A percentile compares a stretch with the other conserved stretches of the same genome.
phyloP scores from a whole-genome alignment of 805 yeast species.

The Pichia occidentalis region DNA sequence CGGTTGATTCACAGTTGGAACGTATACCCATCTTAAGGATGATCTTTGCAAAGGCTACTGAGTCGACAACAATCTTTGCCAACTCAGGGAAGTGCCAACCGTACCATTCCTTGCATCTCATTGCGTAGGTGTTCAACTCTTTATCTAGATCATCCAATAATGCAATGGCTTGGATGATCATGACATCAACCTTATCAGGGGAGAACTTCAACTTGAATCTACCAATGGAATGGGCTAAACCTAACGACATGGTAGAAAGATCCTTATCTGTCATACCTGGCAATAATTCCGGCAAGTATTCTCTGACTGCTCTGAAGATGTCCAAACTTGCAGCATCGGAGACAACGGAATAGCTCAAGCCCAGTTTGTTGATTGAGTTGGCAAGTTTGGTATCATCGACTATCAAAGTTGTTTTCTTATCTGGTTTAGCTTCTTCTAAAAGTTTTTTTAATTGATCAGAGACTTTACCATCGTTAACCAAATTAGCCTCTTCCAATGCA shows the following conservation, averaged over 20 bases:
- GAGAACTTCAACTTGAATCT: slow-evolving; percentile 96
- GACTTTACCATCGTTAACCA: slow-evolving; percentile 90
- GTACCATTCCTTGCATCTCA: slow-evolving; percentile 99
- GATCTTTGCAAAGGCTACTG: slow-evolving; percentile 93
- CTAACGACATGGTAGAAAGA: slow-evolving; percentile 90
- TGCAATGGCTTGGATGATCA: slow-evolving; percentile 99
- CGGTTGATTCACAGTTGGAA: slow-evolving; percentile 84
- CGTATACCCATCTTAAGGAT: slow-evolving; percentile 91
- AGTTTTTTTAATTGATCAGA: slow-evolving; percentile 74
- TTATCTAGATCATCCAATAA: slow-evolving; percentile 94
- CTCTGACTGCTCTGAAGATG: slow-evolving; percentile 91
- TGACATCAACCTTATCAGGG: slow-evolving; percentile 97
- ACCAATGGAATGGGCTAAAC: slow-evolving; percentile 97
- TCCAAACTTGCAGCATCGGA: slow-evolving; percentile 94
- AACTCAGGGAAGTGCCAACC: slow-evolving; percentile 99
- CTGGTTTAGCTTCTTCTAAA: slow-evolving; percentile 67
- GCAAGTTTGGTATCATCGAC: slow-evolving; percentile 96
- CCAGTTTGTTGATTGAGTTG: slow-evolving; percentile 91
- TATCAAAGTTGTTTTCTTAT: slow-evolving; percentile 78
- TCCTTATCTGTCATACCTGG: slow-evolving; percentile 89
- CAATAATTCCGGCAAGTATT: slow-evolving; percentile 84
- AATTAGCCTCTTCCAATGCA: slow-evolving; percentile 91
- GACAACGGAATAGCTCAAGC: slow-evolving; percentile 78
- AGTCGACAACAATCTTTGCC: slow-evolving; percentile 94
- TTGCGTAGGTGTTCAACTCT: slow-evolving; percentile 95